Base-by-base conservation (phyloP, 2,329 filamentous ascomycete species). In the Neopestalotiopsis clavispora region DNA sequence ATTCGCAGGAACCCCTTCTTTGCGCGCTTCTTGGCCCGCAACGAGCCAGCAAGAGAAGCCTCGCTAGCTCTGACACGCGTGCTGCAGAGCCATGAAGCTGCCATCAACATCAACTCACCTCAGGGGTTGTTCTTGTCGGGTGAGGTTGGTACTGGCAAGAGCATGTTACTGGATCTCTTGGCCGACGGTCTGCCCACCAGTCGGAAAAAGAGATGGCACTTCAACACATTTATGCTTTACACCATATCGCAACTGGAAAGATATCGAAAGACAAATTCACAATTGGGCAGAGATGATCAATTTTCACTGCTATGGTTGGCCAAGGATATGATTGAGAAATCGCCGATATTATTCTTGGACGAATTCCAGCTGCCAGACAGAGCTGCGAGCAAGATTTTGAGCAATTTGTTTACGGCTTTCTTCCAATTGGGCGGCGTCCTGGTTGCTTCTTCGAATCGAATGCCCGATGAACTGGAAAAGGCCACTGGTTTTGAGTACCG, bases 161-260 rank as follows among this genome's bases (percentile, higher is more conserved):
- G 90, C 4, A 94, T 96, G 92, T 86, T 96, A n/a, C 85, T 95
- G 14, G 93, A 95, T 75, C 82, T 96, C 0, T 88, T 96, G n/a
- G 92, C 92, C 14, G 91, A 94, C 65, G 92, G 91, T 65, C 80
- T 96, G 4, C 93, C 93, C 1, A 94, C 89, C 17, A 83, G 85
- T 59, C 90, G 90, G 75, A 95, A 95, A 82, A 85, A 87, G 73
- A 84, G 92, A 69, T 94, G 91, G 90, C 93, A 95, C 76, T 96
- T 94, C 80, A 94, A 94, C 77, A 94, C 92, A 0, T 96, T 96
- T 74, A 96, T 96, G 92, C 83, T 95, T 9, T 90, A 95, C 72
- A 90, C 89, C 0, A 85, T 95, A 61, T 91, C 92, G 1, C 90
- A 90, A 65, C 83, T 96, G 1, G 93, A 95, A 74, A 82, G 85